These are phyloP conservation scores for Exophiala calicioides DNA, from an alignment of 2,329 filamentous ascomycete species.

Conservation along the genomic window DNA sequence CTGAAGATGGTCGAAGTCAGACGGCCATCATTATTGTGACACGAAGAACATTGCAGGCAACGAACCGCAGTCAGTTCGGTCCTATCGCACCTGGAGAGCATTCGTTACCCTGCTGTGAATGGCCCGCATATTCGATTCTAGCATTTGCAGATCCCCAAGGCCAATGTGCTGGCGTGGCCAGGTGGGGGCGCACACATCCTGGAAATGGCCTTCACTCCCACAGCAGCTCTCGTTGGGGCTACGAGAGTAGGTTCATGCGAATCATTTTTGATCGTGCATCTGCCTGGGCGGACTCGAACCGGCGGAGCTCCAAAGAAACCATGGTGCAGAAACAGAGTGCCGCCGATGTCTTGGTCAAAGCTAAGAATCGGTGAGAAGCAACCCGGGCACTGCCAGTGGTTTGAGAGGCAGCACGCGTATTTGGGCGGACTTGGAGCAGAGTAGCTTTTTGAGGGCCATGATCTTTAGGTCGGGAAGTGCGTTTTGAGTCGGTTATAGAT, in stretches of 20 bases:
- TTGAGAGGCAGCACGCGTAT: constrained; percentile 53
- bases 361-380: constrained; percentile 56
- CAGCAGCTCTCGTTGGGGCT: constrained; percentile 55
- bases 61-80: constrained; percentile 44
- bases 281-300: constrained; percentile 51
- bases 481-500: constrained; percentile 51
- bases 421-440: constrained; percentile 51
- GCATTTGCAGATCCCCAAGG: constrained; percentile 49
- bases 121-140: constrained; percentile 54
- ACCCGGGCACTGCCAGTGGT: constrained; percentile 52
- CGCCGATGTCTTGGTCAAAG: constrained; percentile 53
- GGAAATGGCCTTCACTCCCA: constrained; percentile 46
- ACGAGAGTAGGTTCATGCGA: constrained; percentile 58
- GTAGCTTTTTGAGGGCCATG: constrained; percentile 53
- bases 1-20: constrained; percentile 34
- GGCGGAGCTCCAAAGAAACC: constrained; percentile 46
- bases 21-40: constrained; percentile 56
- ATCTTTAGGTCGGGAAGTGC: constrained; percentile 54
- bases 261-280: constrained; percentile 56
- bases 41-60: constrained; percentile 50
- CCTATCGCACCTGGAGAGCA: constrained; percentile 47
- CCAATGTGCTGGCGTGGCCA: constrained; percentile 50
- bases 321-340: constrained; percentile 54
- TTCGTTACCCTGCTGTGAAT: constrained; percentile 52
- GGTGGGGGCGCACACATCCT: constrained; percentile 48